phyloP scores from a whole-genome alignment of 1,139 yeast species.

The Scheffersomyces titani region DNA sequence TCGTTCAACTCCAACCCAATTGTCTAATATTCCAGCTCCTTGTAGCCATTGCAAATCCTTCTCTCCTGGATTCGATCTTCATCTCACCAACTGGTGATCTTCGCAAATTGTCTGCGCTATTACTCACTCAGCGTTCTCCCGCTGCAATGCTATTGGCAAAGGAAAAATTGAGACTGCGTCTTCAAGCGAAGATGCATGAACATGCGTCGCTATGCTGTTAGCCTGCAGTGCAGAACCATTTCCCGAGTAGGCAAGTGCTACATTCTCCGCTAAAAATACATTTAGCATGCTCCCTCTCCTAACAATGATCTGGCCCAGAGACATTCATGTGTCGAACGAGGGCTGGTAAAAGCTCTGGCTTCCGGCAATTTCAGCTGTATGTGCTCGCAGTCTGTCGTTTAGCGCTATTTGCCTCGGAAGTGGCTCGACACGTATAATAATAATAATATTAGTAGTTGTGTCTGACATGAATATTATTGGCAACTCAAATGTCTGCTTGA shows the following conservation, averaged over 20 bases:
- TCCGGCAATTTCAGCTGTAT: neutral
- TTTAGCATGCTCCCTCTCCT: neutral
- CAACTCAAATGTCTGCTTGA: neutral
- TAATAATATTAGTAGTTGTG: too few relatives aligned
- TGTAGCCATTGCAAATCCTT: too few relatives aligned
- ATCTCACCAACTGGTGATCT: neutral
- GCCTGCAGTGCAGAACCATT: neutral
- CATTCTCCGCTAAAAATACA: neutral
- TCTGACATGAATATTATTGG: too few relatives aligned
- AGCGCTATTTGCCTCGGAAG: neutral
- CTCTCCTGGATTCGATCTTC: neutral
- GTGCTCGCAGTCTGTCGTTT: neutral
- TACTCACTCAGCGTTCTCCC: neutral
- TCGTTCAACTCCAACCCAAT: neutral
- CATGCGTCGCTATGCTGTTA: neutral
- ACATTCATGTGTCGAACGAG: neutral
- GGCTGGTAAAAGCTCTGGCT: neutral
- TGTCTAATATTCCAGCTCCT: too few relatives aligned
- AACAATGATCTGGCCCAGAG: neutral
- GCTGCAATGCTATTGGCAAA: neutral
- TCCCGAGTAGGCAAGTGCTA: neutral
- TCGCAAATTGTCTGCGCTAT: neutral
- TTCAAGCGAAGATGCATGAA: neutral
- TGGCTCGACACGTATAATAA: neutral
- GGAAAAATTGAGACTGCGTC: neutral